These are phyloP conservation scores for Plectosphaerella sp. DNA, from an alignment of 2,329 filamentous ascomycete species.

Conservation along the genomic window DNA sequence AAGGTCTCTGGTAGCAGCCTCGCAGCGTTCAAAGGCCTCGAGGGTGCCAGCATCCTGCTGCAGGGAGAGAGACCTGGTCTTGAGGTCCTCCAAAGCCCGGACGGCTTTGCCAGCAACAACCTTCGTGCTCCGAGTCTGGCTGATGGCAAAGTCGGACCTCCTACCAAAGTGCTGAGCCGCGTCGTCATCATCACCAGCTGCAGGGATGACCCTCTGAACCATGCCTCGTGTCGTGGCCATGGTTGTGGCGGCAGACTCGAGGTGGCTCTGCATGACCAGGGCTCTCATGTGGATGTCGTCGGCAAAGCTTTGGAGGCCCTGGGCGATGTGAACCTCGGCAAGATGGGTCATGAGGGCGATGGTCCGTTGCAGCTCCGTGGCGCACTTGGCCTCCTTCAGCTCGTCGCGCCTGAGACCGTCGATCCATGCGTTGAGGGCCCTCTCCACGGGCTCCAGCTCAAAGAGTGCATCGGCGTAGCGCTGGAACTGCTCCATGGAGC, in stretches of 20 bases:
- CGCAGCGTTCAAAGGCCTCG: constrained; percentile 66
- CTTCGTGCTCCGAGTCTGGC: constrained; percentile 76
- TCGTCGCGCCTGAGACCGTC: constrained; percentile 81
- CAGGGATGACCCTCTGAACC: constrained; percentile 60
- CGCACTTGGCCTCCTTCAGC: constrained; percentile 77
- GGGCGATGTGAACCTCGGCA: constrained; percentile 70
- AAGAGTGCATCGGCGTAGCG: constrained; percentile 75
- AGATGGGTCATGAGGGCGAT: constrained; percentile 86
- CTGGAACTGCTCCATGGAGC: constrained; percentile 72
- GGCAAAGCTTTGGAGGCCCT: constrained; percentile 62
- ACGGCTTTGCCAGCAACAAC: constrained; percentile 76
- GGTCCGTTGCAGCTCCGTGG: constrained; percentile 75
- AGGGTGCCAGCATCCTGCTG: constrained; percentile 53
- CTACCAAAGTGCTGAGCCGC: constrained; percentile 62
- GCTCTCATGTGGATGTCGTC: constrained; percentile 77
- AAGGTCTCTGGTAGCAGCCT: constrained; percentile 60
- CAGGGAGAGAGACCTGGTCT: constrained; percentile 69
- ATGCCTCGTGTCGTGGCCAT: constrained; percentile 60
- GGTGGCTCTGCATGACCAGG: constrained; percentile 70
- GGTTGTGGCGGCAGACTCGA: constrained; percentile 71
- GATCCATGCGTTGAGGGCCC: constrained; percentile 83
- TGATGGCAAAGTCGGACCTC: constrained; percentile 67
- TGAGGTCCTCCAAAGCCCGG: constrained; percentile 72
- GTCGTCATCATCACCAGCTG: constrained; percentile 57
- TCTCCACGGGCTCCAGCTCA: constrained; percentile 88